Evolutionary conservation across 495 filamentous ascomycete genomes (phyloP), one percentile per base, ranked within the genome.

Genomic region (Halenospora varia): DNA sequence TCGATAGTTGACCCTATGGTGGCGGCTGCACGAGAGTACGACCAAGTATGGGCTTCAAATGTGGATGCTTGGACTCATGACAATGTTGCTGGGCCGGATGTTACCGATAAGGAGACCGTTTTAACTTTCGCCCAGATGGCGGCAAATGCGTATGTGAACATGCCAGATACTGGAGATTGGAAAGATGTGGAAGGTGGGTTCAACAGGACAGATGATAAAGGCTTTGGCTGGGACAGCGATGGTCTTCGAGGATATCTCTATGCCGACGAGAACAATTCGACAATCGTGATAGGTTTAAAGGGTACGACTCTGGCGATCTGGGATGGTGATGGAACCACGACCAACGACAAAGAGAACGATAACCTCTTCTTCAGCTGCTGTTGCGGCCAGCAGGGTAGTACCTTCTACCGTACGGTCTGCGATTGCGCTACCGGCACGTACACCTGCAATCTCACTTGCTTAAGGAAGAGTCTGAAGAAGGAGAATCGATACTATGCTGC

Each of bases 351-450:
- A 71, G 75, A 89, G 48, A 98, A 98, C 68, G 94, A 98, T 69
- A 98, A 98, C 66, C 81, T 98, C 9, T 95, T 93, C 68, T 96
- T 96, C 75, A 92, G 92, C 67, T 98, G 94, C 73, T 98, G 94
- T 68, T 98, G 94, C 73, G 94, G 84, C 10, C 89, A 97, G 73
- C 90, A 95, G 56, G 89, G 90, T 0, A 88, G 89, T 15, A 88
- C 83, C 73, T 81, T 90, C 20, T 96, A 90, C 87, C 83, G 85
- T 52, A 86, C 94, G 66, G 90, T 95, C 45, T 98, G 94, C 68
- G 87, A 96, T 66, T 98, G 94, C 69, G 88, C 88, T 62, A 88
- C 82, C 13, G 78, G 81, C 3, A 88, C 90, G 1, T 97, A 89
- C 62, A 87, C 85, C 10, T 97, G 92, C 73, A 96, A 97, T 65